phyloP scores from a whole-genome alignment of 2,329 filamentous ascomycete genomes.

The Nemania sp. region DNA sequence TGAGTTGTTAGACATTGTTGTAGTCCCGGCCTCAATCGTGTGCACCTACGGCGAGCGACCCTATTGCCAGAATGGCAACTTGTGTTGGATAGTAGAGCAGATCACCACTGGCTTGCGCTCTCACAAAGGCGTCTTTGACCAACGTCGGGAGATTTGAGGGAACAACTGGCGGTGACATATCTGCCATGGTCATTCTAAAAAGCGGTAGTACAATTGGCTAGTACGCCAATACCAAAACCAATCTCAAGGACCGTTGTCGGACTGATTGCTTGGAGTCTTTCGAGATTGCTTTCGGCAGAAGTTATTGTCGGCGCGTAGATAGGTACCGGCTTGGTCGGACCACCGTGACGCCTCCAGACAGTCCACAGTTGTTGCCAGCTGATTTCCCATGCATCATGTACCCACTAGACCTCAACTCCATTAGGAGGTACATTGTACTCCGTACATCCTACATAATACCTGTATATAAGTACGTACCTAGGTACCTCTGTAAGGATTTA shows the following conservation, averaged over 20 bases:
- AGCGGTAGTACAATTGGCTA: constrained; percentile 13
- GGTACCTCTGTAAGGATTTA: too few species aligned
- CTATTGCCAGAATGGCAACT: constrained; percentile 60
- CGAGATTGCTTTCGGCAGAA: background rate
- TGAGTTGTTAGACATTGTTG: constrained; percentile 17
- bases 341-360: too few species aligned
- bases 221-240: background rate
- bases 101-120: constrained; percentile 61
- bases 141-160: constrained; percentile 64
- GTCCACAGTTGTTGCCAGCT: background rate
- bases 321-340: too few species aligned
- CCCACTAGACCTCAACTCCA: too few species aligned
- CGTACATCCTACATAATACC: too few species aligned
- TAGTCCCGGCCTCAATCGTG: constrained; percentile 1
- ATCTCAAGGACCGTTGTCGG: background rate
- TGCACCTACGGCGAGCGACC: constrained; percentile 43
- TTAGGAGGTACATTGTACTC: too few species aligned
- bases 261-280: background rate
- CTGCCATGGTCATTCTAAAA: constrained; percentile 39
- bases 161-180: constrained; percentile 56
- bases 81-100: constrained; percentile 67
- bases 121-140: constrained; percentile 62
- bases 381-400: too few species aligned
- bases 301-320: too few species aligned
- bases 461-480: too few species aligned